A percentile compares a stretch with the other conserved stretches of the same genome.
phyloP scores from a whole-genome alignment of 331 rosid species.

The Saraca asoca region DNA sequence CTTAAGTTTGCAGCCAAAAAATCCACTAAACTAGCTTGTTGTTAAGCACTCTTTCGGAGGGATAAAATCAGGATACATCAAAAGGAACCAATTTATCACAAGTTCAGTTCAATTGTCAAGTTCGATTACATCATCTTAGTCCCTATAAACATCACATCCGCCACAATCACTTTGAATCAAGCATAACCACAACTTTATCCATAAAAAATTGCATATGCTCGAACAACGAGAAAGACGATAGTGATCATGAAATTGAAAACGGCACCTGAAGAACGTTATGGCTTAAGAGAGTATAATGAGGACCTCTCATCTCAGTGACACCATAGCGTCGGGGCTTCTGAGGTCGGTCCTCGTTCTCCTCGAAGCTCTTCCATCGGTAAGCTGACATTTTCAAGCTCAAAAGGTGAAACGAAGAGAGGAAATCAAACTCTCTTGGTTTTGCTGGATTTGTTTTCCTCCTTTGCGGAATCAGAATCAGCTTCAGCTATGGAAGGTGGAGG shows the following conservation, averaged over 20 bases:
- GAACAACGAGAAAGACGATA: too few species aligned
- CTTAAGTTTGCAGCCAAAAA: too few species aligned
- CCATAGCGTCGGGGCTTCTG: constrained; percentile 83
- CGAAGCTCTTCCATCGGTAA: constrained; percentile 75
- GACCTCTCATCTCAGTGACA: constrained; percentile 84
- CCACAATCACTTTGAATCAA: too few species aligned
- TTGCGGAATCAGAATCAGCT: neutral
- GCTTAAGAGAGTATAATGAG: constrained; percentile 54
- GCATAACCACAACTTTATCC: too few species aligned
- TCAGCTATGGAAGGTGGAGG: neutral
- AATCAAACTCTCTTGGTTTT: neutral
- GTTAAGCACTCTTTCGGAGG: too few species aligned
- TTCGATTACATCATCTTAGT: too few species aligned
- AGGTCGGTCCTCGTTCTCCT: constrained; percentile 87
- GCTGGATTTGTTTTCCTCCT: neutral
- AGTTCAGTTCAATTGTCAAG: too few species aligned
- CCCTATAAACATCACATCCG: too few species aligned
- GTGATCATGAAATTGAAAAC: neutral
- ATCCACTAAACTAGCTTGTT: too few species aligned
- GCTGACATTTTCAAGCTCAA: constrained; percentile 49
- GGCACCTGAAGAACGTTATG: constrained; percentile 70
- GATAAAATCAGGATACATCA: too few species aligned
- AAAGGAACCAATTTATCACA: too few species aligned
- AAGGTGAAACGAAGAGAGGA: neutral
- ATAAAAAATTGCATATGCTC: too few species aligned